phyloP scores from a whole-genome alignment of 805 yeast genomes.

The Torulaspora gathmanii region DNA sequence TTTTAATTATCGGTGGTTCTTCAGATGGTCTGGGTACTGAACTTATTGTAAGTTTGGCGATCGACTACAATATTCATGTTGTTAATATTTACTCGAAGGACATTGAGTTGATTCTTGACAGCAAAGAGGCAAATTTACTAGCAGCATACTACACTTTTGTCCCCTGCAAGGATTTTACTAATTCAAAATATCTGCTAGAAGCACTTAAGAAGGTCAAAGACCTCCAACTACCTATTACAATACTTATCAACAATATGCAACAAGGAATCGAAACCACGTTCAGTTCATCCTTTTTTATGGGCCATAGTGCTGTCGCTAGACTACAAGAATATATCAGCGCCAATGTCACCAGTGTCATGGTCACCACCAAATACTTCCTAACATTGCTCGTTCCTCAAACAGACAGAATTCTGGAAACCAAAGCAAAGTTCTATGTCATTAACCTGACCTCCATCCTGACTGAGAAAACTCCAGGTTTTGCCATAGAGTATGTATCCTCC shows the following conservation, averaged over 20 bases:
- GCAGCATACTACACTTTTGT: constrained; percentile 9
- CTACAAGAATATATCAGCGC: constrained; percentile 14
- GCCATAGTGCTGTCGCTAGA: constrained; percentile 7
- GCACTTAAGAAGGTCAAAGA: constrained; percentile 9
- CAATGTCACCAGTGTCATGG: constrained; percentile 24
- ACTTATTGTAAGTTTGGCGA: constrained; percentile 11
- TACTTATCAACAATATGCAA: constrained; percentile 25
- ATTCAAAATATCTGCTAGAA: constrained; percentile 4
- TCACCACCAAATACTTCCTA: constrained; percentile 20
- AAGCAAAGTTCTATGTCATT: constrained; percentile 17
- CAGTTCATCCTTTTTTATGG: neutral
- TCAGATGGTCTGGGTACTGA: constrained; percentile 17
- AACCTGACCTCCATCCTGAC: constrained; percentile 16
- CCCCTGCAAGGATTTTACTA: constrained; percentile 12
- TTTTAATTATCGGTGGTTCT: constrained; percentile 25
- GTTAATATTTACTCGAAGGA: constrained; percentile 20
- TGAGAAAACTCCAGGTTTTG: constrained; percentile 1
- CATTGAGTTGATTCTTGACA: neutral
- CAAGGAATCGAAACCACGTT: constrained; percentile 10
- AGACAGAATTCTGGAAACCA: neutral
- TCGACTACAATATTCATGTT: constrained; percentile 7
- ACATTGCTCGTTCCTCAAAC: constrained; percentile 13
- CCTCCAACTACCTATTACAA: constrained; percentile 6
- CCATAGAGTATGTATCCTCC: constrained; percentile 13
- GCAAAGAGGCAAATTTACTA: neutral